Conservation (phyloP, 768 basidiomycete genomes). For the Russula foetens region DNA sequence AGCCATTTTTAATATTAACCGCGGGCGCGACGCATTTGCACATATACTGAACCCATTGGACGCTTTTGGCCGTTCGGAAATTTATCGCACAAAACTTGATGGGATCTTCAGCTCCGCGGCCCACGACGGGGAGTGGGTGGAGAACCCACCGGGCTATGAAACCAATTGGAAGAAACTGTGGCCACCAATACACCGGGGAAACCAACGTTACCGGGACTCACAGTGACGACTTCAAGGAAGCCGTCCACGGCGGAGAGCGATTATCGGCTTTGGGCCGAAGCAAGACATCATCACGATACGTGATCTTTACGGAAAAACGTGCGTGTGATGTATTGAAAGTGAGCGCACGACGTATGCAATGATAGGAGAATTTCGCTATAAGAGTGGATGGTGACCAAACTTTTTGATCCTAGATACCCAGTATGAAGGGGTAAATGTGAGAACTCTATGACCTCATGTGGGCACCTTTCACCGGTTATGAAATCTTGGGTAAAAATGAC, state of each 20-base stretch:
- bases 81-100: background rate
- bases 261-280: background rate
- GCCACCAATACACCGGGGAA: background rate
- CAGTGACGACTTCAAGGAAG: background rate
- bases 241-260: slow-evolving; percentile 1
- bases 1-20: background rate
- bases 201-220: background rate
- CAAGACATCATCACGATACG: background rate
- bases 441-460: slow-evolving; percentile 13
- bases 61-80: slow-evolving; percentile 5
- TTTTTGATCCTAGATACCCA: background rate
- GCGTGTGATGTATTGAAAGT: background rate
- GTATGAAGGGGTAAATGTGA: background rate
- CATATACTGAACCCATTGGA: background rate
- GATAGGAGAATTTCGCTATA: slow-evolving; percentile 6
- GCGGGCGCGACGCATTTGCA: background rate
- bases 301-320: background rate
- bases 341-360: background rate
- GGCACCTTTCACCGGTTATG: background rate
- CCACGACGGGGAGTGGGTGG: background rate
- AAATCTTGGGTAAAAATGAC: background rate
- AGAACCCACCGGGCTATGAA: background rate
- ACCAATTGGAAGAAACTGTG: background rate
- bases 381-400: background rate
- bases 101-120: slow-evolving; percentile 9